Evolutionary conservation across 1,139 yeast genomes (phyloP), one percentile per base, ranked within the genome.

Genomic region (Yamadazyma friedrichii): DNA sequence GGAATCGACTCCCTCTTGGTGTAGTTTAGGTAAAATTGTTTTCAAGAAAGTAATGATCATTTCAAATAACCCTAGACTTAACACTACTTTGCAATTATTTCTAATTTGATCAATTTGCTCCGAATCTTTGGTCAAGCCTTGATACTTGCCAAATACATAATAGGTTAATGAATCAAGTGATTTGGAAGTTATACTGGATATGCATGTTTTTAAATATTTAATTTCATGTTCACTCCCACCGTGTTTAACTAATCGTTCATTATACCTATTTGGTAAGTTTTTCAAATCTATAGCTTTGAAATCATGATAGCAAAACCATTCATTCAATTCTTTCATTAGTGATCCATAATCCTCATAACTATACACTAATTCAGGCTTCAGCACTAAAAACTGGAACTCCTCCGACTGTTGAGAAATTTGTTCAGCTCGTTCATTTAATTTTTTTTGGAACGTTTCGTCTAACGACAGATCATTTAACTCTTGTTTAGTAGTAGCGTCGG

Each of bases 231-330:
- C 28, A 4, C 15, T 13, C 4, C 28, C 26, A 13, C 11, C 29
- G 3, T 29, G 20, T 10, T n/a, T 9, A 12, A 12, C 26, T 13
- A 41, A 12, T 8, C 29, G 33, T n/a, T 16, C 15, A 10, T 48
- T 42, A 42, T 45, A 59, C 20, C 40, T 38, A 5, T 41, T 41
- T 17, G 47, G 46, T 13, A 61, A 41, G 6, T 42, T 38, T 9
- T 46, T 47, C 31, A 63, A 48, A 4, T 61, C 63, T 15, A 70
- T 44, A 3, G 53, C 46, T 26, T 52, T 50, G 35, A 77, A 66
- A 54, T 84, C 93, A 35, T 67, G 60, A 33, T 55, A 54, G 5
- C 77, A 67, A 51, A 84, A 84, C 94, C 94, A 84, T 38, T 82
- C 84, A 32, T 71, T 67, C 15, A 84, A 47, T 48, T 83, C 88